Evolutionary conservation across 441 rosid genomes (phyloP), one percentile per base, ranked within the genome.

Genomic region (Viola pubescens): DNA sequence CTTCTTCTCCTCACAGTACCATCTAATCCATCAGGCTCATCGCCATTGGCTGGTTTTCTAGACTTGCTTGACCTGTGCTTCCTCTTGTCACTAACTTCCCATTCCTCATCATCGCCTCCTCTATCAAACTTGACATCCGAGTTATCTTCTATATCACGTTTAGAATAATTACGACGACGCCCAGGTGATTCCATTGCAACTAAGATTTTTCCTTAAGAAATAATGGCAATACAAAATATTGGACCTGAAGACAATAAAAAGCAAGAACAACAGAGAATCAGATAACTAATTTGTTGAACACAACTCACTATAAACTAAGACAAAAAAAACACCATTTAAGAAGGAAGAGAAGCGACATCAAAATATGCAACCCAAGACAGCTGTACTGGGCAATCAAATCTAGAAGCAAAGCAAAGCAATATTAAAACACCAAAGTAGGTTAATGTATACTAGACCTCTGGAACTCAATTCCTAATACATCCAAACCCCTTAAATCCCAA

Each of bases 11-110:
- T 78, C 60, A 82, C 85, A 59, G 78, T 73, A 48, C 81, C 64
- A 61, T 80, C 86, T 4, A 77, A 52, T 37, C 70, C 89, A 16
- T 84, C 88, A 57, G 68, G 68, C 41, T 86, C 86, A 14, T 86
- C 90, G 37, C 75, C 88, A 63, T 54, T 78, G 63, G 78, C 67
- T 44, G 77, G 70, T 75, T 76, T 85, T 61, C 82, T 80, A 52
- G 82, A 75, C 76, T 72, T 88, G 64, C 81, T 70, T 50, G 89
- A 82, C 51, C 83, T 76, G 66, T 83, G 92, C 76, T 76, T 86
- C 75, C 82, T 77, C 73, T 72, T 88, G 62, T 83, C 89, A 67
- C 68, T 75, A 10, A 73, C 73, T 55, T 85, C 88, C 81, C 82
- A 72, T 46, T 87, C 89, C 34, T 81, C 80, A 39, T 82, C 85